A percentile compares a stretch with the other conserved stretches of the same genome.
Conservation (phyloP, 2,329 filamentous ascomycete genomes). For the Xylariales sp. region DNA sequence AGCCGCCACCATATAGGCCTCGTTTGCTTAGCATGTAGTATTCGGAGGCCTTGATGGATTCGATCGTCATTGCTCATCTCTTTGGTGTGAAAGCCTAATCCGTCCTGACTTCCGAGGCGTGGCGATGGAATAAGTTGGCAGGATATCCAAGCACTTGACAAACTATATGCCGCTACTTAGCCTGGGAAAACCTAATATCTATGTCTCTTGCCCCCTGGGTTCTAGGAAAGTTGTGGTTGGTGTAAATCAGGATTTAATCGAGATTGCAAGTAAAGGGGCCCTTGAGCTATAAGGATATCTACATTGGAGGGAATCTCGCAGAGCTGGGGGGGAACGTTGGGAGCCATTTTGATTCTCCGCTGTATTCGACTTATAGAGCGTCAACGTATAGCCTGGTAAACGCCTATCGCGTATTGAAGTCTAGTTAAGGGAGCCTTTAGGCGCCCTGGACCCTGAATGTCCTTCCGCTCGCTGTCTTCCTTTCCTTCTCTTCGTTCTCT, state of each 20-base stretch:
- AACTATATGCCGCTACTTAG: background rate
- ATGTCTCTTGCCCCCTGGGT: background rate
- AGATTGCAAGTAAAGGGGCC: background rate
- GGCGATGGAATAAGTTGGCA: background rate
- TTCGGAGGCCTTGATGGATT: background rate
- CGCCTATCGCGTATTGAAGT: background rate
- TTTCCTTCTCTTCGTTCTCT: slow-evolving; percentile 96
- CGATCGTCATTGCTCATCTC: too few relatives aligned
- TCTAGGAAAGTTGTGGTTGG: background rate
- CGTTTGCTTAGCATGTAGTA: background rate
- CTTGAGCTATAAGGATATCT: slow-evolving; percentile 4
- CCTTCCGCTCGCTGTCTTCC: slow-evolving; percentile 96
- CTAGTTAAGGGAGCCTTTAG: slow-evolving; percentile 9
- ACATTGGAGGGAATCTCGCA: background rate
- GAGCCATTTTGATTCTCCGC: slow-evolving; percentile 8
- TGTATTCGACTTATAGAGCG: slow-evolving; percentile 14
- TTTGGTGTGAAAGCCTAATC: too few relatives aligned
- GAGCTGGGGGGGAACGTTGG: background rate
- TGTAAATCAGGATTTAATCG: background rate
- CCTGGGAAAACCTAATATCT: too few relatives aligned
- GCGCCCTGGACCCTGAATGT: slow-evolving; percentile 74
- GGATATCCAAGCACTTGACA: background rate
- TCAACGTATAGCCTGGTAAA: background rate
- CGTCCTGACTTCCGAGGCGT: background rate
- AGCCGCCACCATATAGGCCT: background rate